Conservation (phyloP, 106 monocot genomes). For the Dioscorea dumetorum region DNA sequence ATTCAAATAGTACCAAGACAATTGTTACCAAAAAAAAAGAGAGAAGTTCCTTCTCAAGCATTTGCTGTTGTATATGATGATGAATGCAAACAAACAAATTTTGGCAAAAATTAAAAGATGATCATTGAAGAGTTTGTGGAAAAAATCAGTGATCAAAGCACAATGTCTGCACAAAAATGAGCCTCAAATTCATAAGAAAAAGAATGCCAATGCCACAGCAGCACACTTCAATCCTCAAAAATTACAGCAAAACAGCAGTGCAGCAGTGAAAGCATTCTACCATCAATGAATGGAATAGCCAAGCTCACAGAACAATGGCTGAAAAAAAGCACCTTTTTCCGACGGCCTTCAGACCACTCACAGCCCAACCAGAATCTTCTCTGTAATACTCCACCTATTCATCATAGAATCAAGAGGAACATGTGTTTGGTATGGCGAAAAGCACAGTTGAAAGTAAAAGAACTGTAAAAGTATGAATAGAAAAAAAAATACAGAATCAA, state of each 20-base stretch:
- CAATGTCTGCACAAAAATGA: too few species aligned
- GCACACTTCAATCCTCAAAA: background rate
- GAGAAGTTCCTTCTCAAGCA: too few species aligned
- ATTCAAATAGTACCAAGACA: too few species aligned
- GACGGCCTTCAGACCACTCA: slow-evolving; percentile 18
- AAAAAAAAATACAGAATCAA: slow-evolving; percentile 35
- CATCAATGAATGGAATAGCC: background rate
- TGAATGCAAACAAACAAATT: too few species aligned
- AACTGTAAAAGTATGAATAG: background rate
- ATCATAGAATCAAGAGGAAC: background rate
- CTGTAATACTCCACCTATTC: slow-evolving; percentile 66
- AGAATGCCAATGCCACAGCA: too few species aligned
- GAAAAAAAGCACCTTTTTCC: slow-evolving; percentile 59
- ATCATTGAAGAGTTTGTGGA: too few species aligned
- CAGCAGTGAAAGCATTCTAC: too few species aligned
- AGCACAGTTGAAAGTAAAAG: background rate
- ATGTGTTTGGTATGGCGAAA: background rate
- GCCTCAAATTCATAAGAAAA: background rate
- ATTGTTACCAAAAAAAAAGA: too few species aligned
- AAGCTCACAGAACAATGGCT: slow-evolving; percentile 30
- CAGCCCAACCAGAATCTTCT: slow-evolving; percentile 45
- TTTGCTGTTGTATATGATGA: too few species aligned
- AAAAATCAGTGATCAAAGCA: too few species aligned
- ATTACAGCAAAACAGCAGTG: background rate
- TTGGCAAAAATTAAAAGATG: too few species aligned